A percentile compares a stretch with the other conserved stretches of the same genome.
Evolutionary conservation across 148 eudicot species (phyloP).

Genomic region (Selenicereus undatus): DNA sequence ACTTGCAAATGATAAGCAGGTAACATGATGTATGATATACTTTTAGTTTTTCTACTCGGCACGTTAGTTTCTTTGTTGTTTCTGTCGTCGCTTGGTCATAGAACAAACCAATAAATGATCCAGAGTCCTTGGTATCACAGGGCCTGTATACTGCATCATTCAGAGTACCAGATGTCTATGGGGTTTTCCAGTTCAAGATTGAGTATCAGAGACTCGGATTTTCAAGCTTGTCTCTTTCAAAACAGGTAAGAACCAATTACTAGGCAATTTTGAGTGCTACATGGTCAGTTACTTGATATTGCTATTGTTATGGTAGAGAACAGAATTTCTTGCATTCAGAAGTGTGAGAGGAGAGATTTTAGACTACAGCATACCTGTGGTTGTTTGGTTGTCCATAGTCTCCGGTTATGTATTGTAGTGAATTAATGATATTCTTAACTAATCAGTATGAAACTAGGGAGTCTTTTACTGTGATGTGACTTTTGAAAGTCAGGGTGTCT

Average conservation of each 20-base stretch:
- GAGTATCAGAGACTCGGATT: conserved; percentile 33
- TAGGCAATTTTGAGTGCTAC: conserved; percentile 62
- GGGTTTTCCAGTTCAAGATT: conserved; percentile 34
- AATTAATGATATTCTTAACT: no score
- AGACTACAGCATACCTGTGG: background rate
- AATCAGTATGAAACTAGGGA: no score
- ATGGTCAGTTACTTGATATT: conserved; percentile 26
- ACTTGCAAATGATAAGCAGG: conserved; percentile 40
- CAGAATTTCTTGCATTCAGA: no score
- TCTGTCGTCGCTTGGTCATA: background rate
- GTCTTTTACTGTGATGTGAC: no score
- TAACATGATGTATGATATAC: conserved; percentile 6
- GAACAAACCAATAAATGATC: background rate
- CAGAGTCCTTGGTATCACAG: conserved; percentile 11
- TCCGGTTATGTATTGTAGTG: no score
- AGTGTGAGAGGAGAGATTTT: background rate
- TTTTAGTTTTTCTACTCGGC: background rate
- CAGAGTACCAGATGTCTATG: conserved; percentile 31
- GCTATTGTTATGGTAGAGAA: background rate
- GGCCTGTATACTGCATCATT: conserved; percentile 31
- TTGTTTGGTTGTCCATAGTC: no score
- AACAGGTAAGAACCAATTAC: conserved; percentile 44
- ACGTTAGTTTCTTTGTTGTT: no score
- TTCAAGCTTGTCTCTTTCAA: conserved; percentile 31
- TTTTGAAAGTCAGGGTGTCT: no score